These are phyloP conservation scores for Nannizziopsis arthrosporioides DNA, from an alignment of 2,329 filamentous ascomycete species.

Conservation along the genomic window DNA sequence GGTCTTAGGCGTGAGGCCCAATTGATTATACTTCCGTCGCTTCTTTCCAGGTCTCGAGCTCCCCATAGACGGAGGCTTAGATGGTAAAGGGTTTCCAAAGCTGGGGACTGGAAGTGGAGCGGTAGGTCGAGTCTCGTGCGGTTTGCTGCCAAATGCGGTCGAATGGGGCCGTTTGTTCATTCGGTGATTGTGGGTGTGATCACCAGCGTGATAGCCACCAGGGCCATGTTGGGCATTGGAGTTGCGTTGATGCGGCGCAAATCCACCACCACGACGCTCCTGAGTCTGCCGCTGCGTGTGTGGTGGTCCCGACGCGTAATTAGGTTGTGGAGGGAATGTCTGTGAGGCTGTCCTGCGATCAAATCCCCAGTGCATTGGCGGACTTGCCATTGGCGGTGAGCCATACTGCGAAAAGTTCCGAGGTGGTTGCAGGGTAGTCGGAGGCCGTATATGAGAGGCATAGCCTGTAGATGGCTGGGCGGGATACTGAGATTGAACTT, in stretches of 20 bases:
- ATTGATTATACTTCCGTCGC: slow-evolving; percentile 34
- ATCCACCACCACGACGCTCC: slow-evolving; percentile 1
- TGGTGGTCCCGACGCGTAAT: slow-evolving; percentile 34
- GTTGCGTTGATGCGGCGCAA: slow-evolving; percentile 13
- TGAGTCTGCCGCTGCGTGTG: slow-evolving; percentile 4
- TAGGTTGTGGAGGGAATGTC: slow-evolving; percentile 35
- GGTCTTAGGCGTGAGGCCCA: slow-evolving; percentile 37
- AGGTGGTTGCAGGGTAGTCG: slow-evolving; percentile 19
- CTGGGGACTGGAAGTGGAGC: slow-evolving; percentile 36
- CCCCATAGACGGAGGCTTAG: slow-evolving; percentile 30
- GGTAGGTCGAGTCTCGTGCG: neutral
- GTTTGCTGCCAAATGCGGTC: slow-evolving; percentile 1
- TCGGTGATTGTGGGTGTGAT: slow-evolving; percentile 16
- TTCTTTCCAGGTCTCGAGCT: slow-evolving; percentile 34
- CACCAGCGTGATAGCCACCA: slow-evolving; percentile 11
- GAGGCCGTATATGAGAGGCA: slow-evolving; percentile 14
- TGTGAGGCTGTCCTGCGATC: slow-evolving; percentile 22
- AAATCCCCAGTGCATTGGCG: slow-evolving; percentile 46
- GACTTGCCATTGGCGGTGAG: slow-evolving; percentile 41
- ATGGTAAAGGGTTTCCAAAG: slow-evolving; percentile 35
- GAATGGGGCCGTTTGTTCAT: slow-evolving; percentile 29
- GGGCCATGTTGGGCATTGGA: slow-evolving; percentile 19
- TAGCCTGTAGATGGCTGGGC: slow-evolving; percentile 16
- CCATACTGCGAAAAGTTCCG: slow-evolving; percentile 11
- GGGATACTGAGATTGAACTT: slow-evolving; percentile 20